Evolutionary conservation across 2,329 filamentous ascomycete species (phyloP).

Genomic region (Apiospora arundinis): DNA sequence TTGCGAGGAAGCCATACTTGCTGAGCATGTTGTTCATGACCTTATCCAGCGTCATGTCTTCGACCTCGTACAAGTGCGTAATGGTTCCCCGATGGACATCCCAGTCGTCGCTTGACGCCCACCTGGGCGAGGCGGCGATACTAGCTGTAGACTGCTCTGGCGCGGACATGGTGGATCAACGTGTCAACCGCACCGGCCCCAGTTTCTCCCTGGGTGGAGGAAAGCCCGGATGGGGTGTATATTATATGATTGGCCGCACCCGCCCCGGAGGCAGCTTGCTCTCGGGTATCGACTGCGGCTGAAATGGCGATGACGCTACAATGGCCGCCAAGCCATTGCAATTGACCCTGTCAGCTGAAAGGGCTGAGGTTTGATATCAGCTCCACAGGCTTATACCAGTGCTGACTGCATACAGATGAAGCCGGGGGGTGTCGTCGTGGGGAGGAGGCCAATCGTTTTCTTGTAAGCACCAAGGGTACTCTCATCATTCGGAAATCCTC

Average conservation of each 20-base stretch:
- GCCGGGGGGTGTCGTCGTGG: not conserved
- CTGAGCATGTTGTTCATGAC: constrained; percentile 14
- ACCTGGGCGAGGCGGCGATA: constrained; percentile 8
- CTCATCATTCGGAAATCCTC: not conserved
- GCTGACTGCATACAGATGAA: not conserved
- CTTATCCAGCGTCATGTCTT: constrained; percentile 13
- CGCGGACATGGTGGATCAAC: constrained; percentile 17
- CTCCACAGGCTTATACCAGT: constrained; percentile 1
- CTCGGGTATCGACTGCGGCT: not conserved
- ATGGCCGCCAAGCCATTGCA: not conserved
- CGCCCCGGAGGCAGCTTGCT: not conserved
- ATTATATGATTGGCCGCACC: constrained; percentile 14
- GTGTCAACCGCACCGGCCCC: not conserved
- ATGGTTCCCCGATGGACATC: constrained; percentile 12
- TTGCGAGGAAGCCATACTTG: constrained; percentile 20
- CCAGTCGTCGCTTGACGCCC: constrained; percentile 17
- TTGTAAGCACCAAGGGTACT: not conserved
- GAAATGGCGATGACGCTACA: constrained; percentile 1
- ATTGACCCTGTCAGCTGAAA: constrained; percentile 4
- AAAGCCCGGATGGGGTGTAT: constrained; percentile 13
- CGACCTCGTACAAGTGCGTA: constrained; percentile 18
- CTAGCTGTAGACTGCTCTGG: not conserved
- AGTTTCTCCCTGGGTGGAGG: not conserved
- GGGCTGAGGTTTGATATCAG: not conserved
- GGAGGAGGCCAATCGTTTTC: not conserved